Evolutionary conservation across 148 eudicot genomes (phyloP).

Genomic region (Oxyria digyna): DNA sequence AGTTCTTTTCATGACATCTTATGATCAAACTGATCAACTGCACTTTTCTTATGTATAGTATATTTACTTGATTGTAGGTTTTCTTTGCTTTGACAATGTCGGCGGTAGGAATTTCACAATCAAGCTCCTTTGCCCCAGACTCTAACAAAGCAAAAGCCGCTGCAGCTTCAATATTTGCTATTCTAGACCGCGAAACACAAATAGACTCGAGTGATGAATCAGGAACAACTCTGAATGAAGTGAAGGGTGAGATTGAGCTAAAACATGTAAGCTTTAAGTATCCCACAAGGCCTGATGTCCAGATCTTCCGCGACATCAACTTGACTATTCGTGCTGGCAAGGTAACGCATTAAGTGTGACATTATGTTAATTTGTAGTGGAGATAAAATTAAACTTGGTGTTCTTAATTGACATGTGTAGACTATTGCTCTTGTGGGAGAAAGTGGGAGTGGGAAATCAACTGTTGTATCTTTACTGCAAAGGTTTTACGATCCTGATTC

Average conservation of each 20-base stretch:
- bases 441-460: slow-evolving; percentile 80
- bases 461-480: slow-evolving; percentile 54
- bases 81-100: slow-evolving; percentile 59
- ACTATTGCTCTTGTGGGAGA: slow-evolving; percentile 72
- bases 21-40: background rate
- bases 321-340: slow-evolving; percentile 46
- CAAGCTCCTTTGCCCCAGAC: slow-evolving; percentile 43
- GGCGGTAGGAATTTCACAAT: slow-evolving; percentile 35
- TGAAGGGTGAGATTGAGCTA: slow-evolving; percentile 58
- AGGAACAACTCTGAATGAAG: slow-evolving; percentile 33
- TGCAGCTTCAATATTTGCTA: slow-evolving; percentile 43
- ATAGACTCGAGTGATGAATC: slow-evolving; percentile 58
- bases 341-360: slow-evolving; percentile 20
- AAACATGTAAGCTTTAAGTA: slow-evolving; percentile 47
- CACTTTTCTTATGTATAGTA: background rate
- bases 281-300: slow-evolving; percentile 53
- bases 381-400: background rate
- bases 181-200: slow-evolving; percentile 53
- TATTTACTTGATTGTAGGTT: slow-evolving; percentile 24
- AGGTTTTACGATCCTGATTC: slow-evolving; percentile 63
- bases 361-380: background rate
- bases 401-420: background rate
- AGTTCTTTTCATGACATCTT: too few relatives aligned
- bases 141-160: slow-evolving; percentile 46
- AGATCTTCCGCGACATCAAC: slow-evolving; percentile 42